These are phyloP conservation scores for Closterium sp. DNA, from an alignment of 139 green algal species.

Conservation along the genomic window DNA sequence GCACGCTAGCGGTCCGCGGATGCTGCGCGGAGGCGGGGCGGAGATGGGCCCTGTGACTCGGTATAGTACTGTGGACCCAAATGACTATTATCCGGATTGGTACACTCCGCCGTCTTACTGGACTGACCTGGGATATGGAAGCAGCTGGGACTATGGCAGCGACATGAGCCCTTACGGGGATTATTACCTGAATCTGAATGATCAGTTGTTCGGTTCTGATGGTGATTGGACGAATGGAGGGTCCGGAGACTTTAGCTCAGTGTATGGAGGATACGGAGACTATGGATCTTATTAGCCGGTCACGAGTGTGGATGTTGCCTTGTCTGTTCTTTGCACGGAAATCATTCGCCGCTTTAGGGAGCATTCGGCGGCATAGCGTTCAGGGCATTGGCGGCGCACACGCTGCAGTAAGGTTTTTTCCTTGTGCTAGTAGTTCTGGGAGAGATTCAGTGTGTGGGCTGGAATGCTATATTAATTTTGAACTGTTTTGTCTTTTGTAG, in stretches of 20 bases:
- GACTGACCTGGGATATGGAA: background rate
- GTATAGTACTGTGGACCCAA: background rate
- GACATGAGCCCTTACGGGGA: background rate
- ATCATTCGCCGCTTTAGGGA: no score
- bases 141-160: background rate
- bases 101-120: background rate
- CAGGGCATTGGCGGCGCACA: no score
- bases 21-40: background rate
- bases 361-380: no score
- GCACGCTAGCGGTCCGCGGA: background rate
- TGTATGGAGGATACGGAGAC: background rate
- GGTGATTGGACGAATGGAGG: background rate
- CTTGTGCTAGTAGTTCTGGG: no score
- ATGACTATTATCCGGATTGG: background rate
- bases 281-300: background rate
- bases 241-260: background rate
- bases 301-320: no score
- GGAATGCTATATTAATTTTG: no score
- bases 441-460: no score
- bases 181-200: background rate
- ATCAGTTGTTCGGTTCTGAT: background rate
- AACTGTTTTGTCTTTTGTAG: no score
- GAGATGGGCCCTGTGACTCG: background rate
- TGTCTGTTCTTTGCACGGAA: no score
- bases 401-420: no score